These are phyloP conservation scores for Talaromyces sp. DNA, from an alignment of 2,329 filamentous ascomycete genomes.

Conservation along the genomic window DNA sequence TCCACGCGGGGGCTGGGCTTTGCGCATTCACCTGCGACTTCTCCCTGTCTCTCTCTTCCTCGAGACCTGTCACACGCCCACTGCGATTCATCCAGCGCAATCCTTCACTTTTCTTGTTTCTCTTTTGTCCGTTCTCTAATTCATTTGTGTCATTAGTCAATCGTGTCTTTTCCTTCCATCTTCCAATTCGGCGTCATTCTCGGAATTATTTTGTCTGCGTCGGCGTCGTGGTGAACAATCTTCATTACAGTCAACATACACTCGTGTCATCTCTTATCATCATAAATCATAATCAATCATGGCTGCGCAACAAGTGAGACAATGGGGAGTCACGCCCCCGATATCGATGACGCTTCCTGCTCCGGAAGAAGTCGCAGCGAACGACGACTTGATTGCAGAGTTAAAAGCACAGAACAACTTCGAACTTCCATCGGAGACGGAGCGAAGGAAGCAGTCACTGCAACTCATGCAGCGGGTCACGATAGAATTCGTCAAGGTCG, in stretches of 20 bases:
- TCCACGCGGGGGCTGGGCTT: neutral
- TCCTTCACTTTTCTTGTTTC: neutral
- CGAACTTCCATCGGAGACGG: constrained; percentile 73
- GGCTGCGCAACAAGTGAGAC: constrained; percentile 25
- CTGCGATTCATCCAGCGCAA: neutral
- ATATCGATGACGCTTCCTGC: constrained; percentile 75
- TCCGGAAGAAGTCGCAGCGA: constrained; percentile 67
- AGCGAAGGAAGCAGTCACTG: constrained; percentile 70
- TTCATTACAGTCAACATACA: neutral
- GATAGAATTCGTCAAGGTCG: constrained; percentile 78
- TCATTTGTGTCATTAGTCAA: neutral
- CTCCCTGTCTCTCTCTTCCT: neutral
- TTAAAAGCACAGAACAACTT: constrained; percentile 88
- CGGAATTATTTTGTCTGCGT: neutral
- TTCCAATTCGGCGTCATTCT: neutral
- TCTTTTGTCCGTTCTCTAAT: neutral
- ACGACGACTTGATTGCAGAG: constrained; percentile 74
- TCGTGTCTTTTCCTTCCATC: neutral
- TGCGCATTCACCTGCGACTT: neutral
- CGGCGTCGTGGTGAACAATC: neutral
- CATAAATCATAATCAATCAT: constrained; percentile 1
- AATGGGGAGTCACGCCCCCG: constrained; percentile 74
- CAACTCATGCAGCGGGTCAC: constrained; percentile 71
- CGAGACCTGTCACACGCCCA: neutral
- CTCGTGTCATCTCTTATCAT: neutral